Percentiles rank a stretch among this genome's conserved stretches.
These are phyloP conservation scores for Acer yangbiense DNA, from an alignment of 345 rosid species.

Conservation along the genomic window DNA sequence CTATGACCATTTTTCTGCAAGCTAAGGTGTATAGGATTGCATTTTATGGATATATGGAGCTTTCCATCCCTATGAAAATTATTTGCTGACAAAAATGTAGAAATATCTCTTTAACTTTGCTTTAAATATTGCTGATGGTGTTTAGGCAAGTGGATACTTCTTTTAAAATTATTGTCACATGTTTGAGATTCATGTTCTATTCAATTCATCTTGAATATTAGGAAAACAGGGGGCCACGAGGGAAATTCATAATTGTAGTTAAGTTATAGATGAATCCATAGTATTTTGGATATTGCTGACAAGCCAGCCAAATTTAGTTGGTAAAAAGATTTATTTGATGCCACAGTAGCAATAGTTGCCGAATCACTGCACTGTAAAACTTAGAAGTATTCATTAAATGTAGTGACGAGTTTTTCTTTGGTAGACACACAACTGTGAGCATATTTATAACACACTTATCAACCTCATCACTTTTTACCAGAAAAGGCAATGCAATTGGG, in stretches of 20 bases:
- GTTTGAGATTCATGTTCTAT: constrained; percentile 16
- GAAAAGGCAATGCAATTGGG: too few species aligned
- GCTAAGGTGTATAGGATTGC: not conserved
- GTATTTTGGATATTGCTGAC: constrained; percentile 18
- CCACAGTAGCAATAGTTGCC: not conserved
- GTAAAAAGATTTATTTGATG: not conserved
- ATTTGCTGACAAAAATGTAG: constrained; percentile 23
- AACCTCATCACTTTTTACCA: too few species aligned
- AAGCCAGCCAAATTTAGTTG: constrained; percentile 21
- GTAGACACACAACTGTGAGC: too few species aligned
- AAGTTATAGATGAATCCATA: constrained; percentile 2
- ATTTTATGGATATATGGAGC: not conserved
- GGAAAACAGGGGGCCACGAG: constrained; percentile 18
- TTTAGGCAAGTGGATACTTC: constrained; percentile 14
- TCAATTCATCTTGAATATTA: constrained; percentile 15
- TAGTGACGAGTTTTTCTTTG: not conserved
- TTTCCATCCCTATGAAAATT: constrained; percentile 3
- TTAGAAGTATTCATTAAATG: not conserved
- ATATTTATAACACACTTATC: too few species aligned
- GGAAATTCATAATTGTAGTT: constrained; percentile 14
- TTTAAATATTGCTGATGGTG: constrained; percentile 5
- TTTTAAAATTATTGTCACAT: constrained; percentile 13
- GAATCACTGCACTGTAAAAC: not conserved
- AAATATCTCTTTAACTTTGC: constrained; percentile 12
- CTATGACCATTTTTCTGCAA: constrained; percentile 10